These are phyloP conservation scores for Petunia axillaris DNA, from an alignment of 257 asterid species.

Conservation along the genomic window DNA sequence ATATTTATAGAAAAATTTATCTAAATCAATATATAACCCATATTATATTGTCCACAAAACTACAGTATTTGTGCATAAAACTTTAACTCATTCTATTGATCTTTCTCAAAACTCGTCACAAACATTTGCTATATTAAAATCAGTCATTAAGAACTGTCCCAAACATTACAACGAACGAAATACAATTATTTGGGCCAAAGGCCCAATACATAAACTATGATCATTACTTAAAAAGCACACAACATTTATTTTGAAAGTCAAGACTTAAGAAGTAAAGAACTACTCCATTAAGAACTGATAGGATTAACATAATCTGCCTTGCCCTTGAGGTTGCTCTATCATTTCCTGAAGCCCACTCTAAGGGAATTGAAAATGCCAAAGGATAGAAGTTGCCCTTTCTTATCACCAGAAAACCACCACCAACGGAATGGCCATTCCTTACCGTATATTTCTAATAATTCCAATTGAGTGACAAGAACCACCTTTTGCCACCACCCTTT, in stretches of 20 bases:
- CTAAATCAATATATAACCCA: no score
- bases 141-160: no score
- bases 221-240: not conserved
- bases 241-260: no score
- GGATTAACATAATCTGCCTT: constrained; percentile 21
- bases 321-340: constrained; percentile 3
- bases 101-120: not conserved
- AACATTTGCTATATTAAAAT: not conserved
- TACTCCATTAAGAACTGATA: constrained; percentile 14
- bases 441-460: not conserved
- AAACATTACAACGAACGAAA: no score
- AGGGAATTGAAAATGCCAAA: constrained; percentile 19
- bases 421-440: constrained; percentile 14
- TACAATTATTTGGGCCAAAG: no score
- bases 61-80: no score
- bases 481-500: not conserved
- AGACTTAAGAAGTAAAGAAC: not conserved
- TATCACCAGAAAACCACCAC: not conserved
- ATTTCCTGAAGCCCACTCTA: not conserved
- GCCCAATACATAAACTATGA: not conserved
- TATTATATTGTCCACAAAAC: no score
- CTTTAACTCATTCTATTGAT: no score
- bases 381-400: constrained; percentile 28
- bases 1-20: no score
- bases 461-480: not conserved